These are phyloP conservation scores for Aspergillus ruber DNA, from an alignment of 2,329 filamentous ascomycete species.

Conservation along the genomic window DNA sequence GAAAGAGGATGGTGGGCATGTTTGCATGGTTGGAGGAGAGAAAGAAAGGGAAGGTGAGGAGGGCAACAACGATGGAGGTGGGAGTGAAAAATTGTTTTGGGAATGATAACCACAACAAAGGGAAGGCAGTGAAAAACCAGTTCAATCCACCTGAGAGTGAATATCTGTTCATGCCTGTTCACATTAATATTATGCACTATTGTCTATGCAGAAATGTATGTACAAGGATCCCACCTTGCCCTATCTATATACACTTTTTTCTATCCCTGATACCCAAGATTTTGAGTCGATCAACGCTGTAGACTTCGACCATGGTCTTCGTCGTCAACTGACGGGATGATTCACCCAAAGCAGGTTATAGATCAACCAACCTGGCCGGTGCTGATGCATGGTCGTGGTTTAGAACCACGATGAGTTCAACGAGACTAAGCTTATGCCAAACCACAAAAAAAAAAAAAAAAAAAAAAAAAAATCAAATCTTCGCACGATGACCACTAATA, in stretches of 20 bases:
- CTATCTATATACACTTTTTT: not conserved
- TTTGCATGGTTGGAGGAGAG: not conserved
- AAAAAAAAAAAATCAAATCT: not conserved
- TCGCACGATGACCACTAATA: conserved; percentile 8
- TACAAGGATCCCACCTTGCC: not conserved
- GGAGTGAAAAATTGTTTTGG: not conserved
- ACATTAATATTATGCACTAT: no score
- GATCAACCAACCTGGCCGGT: no score
- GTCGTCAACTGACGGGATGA: no score
- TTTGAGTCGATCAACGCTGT: no score
- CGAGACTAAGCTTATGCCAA: no score
- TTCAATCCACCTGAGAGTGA: not conserved
- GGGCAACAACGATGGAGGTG: not conserved
- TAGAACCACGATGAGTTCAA: no score
- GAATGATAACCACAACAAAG: not conserved
- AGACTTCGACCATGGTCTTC: no score
- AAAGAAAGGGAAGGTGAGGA: not conserved
- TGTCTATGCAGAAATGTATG: not conserved
- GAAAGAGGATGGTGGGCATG: conserved; percentile 27
- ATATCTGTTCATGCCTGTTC: not conserved
- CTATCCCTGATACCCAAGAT: not conserved
- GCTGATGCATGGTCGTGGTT: no score
- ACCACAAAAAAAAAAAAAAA: no score
- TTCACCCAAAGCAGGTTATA: no score
- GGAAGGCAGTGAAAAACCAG: not conserved